Conservation (phyloP, 495 filamentous ascomycete species). For the Clohesyomyces aquaticus region DNA sequence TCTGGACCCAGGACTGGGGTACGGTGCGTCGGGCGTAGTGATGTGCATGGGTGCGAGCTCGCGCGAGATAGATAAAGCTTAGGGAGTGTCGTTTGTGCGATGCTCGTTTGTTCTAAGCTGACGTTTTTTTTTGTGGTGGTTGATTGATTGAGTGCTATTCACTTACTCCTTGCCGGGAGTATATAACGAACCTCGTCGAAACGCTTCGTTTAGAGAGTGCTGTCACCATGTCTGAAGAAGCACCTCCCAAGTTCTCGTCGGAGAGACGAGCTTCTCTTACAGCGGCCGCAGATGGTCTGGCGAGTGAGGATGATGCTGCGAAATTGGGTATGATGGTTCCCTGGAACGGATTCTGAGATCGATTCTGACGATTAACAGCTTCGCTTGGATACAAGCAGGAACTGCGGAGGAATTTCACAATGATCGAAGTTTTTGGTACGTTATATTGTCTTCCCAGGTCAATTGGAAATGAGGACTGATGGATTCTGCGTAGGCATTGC, state of each 20-base stretch:
- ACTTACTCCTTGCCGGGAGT: no score
- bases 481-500: conserved; percentile 54
- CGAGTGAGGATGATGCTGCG: conserved; percentile 47
- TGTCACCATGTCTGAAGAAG: conserved; percentile 4
- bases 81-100: no score
- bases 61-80: no score
- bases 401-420: conserved; percentile 66
- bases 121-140: no score
- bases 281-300: conserved; percentile 36
- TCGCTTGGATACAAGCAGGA: conserved; percentile 73
- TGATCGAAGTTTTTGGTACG: conserved; percentile 65
- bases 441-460: background rate
- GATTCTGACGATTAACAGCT: conserved; percentile 43
- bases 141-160: no score
- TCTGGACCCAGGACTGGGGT: no score
- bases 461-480: conserved; percentile 16
- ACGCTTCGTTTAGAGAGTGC: no score
- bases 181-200: no score
- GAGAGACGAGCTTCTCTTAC: conserved; percentile 31
- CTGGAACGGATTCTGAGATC: background rate
- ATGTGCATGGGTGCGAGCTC: no score
- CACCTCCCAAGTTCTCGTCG: conserved; percentile 12
- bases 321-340: conserved; percentile 38
- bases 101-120: no score
- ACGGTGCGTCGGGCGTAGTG: no score